Evolutionary conservation across 2,329 filamentous ascomycete species (phyloP), one percentile per base, ranked within the genome.

Genomic region (Fusarium ramigenum): DNA sequence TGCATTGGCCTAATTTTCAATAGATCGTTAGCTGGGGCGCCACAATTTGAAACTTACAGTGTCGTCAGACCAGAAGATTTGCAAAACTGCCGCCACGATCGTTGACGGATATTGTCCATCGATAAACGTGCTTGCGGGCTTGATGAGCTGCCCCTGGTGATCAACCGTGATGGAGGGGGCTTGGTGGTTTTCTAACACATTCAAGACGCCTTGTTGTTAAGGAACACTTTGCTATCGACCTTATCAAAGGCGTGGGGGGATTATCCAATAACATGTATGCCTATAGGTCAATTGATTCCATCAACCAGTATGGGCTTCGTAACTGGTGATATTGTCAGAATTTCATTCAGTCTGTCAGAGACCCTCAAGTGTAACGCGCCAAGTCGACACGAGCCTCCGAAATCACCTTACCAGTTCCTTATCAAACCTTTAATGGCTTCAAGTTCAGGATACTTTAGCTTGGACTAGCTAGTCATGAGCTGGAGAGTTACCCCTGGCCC

Each of bases 401-500:
- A 36, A 57, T 39, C 60, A 36, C 36, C 15, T 28, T 43, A 28
- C 39, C 43, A 56, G 23, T 59, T 21, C 30, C 34, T 36, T 34
- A 49, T 60, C 34, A 52, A 49, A 34, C 46, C 32, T 72, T 74
- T 69, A 60, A 65, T 70, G 47, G 61, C 32, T 30, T 65, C 25
- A 28, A 37, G 30, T 42, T 47, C 28, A 46, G 14, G 50, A 34
- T 69, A 42, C 25, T 54, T 42, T 73, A 70, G 73, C 37, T 58
- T 37, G 37, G 60, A 44, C 66, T 63, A 66, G 54, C 63, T 69
- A 66, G 60, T 66, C 66, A 75, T 72, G 69, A 65, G n/a, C 43
- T 58, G 14, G 36, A 46, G 46, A 54, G 39, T 60, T 46, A 32
- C n/a, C 46, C n/a, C 44, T 44, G 32, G 25, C 28, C 28, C 40